Evolutionary conservation across 169 alveolate species (phyloP).

Genomic region (Babesia ovata): DNA sequence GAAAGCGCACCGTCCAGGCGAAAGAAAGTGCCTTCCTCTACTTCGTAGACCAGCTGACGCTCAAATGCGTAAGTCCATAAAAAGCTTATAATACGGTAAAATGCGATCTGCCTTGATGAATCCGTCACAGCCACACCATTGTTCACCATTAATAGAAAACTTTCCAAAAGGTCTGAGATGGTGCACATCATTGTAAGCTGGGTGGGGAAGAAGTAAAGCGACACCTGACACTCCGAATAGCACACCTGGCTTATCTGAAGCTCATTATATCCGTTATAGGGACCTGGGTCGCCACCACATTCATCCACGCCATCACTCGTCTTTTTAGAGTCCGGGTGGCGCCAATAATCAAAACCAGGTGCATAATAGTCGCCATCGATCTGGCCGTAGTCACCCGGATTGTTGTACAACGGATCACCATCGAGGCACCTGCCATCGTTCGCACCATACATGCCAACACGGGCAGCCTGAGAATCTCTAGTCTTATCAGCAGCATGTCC

Average conservation of each 20-base stretch:
- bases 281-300: constrained; percentile 7
- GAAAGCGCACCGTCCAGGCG: constrained; percentile 15
- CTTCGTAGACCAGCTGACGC: constrained; percentile 12
- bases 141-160: constrained; percentile 7
- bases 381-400: background rate
- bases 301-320: background rate
- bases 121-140: constrained; percentile 7
- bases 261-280: constrained; percentile 43
- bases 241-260: constrained; percentile 40
- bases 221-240: constrained; percentile 27
- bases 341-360: background rate
- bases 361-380: background rate
- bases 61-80: constrained; percentile 35
- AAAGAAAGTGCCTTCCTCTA: constrained; percentile 27
- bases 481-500: background rate
- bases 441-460: background rate
- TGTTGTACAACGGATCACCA: background rate
- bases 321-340: background rate
- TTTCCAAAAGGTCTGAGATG: constrained; percentile 17
- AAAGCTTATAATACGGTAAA: background rate
- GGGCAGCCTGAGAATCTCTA: background rate
- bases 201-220: constrained; percentile 40
- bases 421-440: background rate
- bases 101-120: constrained; percentile 9
- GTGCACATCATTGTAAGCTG: constrained; percentile 31